Evolutionary conservation across 495 filamentous ascomycete species (phyloP).

Genomic region (Hypoxylon perforatum): DNA sequence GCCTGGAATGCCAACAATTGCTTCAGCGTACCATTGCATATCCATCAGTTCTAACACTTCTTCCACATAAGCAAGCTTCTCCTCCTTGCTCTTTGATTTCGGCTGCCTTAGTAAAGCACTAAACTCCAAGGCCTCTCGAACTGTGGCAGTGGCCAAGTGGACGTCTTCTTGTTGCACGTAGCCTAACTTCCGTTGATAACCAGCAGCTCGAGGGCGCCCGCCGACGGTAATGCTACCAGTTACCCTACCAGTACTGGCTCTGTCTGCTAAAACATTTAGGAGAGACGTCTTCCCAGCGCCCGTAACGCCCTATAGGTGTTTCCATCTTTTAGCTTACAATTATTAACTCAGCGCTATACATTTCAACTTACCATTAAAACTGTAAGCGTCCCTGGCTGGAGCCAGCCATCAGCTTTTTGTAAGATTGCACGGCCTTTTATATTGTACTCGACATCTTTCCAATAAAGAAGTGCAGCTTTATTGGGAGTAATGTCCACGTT

Average conservation of each 20-base stretch:
- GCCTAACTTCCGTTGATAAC: conserved; percentile 81
- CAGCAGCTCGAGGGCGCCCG: conserved; percentile 67
- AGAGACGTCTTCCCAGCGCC: conserved; percentile 74
- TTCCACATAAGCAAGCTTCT: conserved; percentile 77
- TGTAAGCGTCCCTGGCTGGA: conserved; percentile 80
- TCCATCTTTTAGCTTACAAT: no score
- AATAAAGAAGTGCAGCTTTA: no score
- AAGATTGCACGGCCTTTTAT: no score
- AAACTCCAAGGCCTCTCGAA: conserved; percentile 75
- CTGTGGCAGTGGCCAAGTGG: conserved; percentile 75
- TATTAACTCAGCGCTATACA: no score
- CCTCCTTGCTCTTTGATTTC: conserved; percentile 60
- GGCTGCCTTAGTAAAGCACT: conserved; percentile 77
- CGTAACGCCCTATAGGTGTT: conserved; percentile 47
- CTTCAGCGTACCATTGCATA: conserved; percentile 78
- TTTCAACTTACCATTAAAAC: conserved; percentile 69
- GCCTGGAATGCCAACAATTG: conserved; percentile 75
- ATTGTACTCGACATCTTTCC: no score
- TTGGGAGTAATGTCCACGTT: no score
- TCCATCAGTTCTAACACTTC: conserved; percentile 78
- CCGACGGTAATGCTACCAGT: conserved; percentile 74
- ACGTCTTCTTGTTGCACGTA: conserved; percentile 88
- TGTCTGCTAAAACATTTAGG: conserved; percentile 71
- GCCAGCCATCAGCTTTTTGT: conserved; percentile 83
- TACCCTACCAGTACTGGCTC: conserved; percentile 74